A percentile compares a stretch with the other conserved stretches of the same genome.
Evolutionary conservation across 192 early-diverging fungal species (phyloP).

Genomic region (Dimargaris xerosporica): DNA sequence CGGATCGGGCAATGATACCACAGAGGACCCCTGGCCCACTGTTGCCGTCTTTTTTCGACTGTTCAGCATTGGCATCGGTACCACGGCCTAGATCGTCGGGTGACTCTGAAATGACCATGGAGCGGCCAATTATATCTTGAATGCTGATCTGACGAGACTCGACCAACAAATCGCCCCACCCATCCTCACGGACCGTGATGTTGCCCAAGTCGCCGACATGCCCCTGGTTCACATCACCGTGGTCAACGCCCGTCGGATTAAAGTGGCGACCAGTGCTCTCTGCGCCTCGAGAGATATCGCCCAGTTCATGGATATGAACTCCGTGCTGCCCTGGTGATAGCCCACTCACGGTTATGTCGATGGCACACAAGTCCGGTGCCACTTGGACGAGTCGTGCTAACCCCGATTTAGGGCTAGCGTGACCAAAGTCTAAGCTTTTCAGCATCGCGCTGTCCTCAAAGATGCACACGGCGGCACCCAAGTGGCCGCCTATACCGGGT

Average conservation of each 20-base stretch:
- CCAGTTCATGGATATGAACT: constrained; percentile 61
- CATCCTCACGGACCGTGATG: constrained; percentile 41
- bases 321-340: constrained; percentile 46
- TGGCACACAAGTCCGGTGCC: constrained; percentile 44
- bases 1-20: constrained; percentile 77
- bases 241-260: constrained; percentile 29
- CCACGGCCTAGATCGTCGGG: constrained; percentile 38
- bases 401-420: constrained; percentile 27
- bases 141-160: constrained; percentile 62
- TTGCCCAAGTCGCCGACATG: constrained; percentile 53
- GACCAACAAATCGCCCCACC: constrained; percentile 57
- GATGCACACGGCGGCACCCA: constrained; percentile 83
- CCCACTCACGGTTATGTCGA: constrained; percentile 66
- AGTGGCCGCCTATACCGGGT: constrained; percentile 24
- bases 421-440: constrained; percentile 2
- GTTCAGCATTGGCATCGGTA: not conserved
- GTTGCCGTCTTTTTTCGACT: constrained; percentile 28
- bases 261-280: constrained; percentile 35
- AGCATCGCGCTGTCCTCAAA: constrained; percentile 43
- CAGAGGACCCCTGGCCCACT: constrained; percentile 51
- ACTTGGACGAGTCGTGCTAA: constrained; percentile 75
- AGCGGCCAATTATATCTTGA: constrained; percentile 82
- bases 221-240: constrained; percentile 29
- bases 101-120: constrained; percentile 49
- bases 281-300: constrained; percentile 54